Conservation (phyloP, 2,329 filamentous ascomycete species). For the Xylogone sp. region DNA sequence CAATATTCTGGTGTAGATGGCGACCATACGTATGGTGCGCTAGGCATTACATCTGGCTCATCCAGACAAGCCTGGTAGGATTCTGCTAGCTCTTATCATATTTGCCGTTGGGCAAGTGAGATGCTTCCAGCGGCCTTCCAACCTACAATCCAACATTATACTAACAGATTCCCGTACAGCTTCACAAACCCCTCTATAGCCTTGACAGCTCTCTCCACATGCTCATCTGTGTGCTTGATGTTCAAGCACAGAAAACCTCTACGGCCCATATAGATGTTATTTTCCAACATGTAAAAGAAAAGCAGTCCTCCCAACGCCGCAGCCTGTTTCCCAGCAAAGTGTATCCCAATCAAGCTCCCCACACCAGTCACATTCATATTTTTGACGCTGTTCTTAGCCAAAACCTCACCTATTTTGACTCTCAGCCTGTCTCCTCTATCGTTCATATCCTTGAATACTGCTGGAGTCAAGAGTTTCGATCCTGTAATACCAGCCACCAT, state of each 20-base stretch:
- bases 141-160: background rate
- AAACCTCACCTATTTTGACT: slow-evolving; percentile 4
- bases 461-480: slow-evolving; percentile 16
- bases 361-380: slow-evolving; percentile 16
- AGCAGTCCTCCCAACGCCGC: slow-evolving; percentile 13
- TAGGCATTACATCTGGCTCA: no score
- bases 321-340: slow-evolving; percentile 16
- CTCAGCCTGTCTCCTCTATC: slow-evolving; percentile 13
- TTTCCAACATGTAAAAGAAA: slow-evolving; percentile 19
- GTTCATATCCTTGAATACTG: slow-evolving; percentile 13
- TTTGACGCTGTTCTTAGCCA: slow-evolving; percentile 8
- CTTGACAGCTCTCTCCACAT: slow-evolving; percentile 12
- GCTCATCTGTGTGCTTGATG: slow-evolving; percentile 12
- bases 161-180: background rate
- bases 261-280: slow-evolving; percentile 17
- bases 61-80: no score
- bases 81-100: no score
- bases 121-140: no score
- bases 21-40: no score
- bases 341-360: slow-evolving; percentile 16
- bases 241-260: slow-evolving; percentile 20
- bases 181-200: background rate
- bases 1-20: no score
- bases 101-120: no score
- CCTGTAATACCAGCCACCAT: slow-evolving; percentile 48